A percentile compares a stretch with the other conserved stretches of the same genome.
Conservation (phyloP, 306 rosid species). For the Trifolium dubium region DNA sequence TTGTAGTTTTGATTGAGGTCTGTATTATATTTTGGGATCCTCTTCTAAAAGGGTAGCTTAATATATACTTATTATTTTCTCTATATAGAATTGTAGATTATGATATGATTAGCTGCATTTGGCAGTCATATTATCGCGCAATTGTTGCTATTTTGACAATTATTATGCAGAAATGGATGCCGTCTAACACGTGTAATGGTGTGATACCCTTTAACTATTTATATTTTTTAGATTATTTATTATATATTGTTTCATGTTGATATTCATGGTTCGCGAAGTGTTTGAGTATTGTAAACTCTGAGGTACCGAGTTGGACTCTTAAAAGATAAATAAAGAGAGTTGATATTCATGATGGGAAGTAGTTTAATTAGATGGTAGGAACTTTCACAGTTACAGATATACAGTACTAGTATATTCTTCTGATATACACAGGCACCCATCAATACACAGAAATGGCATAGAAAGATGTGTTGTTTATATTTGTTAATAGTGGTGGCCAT, state of each 20-base stretch:
- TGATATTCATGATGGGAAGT: too few relatives aligned
- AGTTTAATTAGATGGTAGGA: neutral
- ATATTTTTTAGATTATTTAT: conserved; percentile 21
- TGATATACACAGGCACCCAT: too few relatives aligned
- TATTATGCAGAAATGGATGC: neutral
- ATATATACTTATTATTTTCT: neutral
- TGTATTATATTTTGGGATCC: conserved; percentile 34
- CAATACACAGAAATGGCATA: neutral
- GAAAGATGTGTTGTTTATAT: too few relatives aligned
- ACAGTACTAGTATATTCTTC: too few relatives aligned
- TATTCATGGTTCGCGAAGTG: neutral
- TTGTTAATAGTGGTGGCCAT: too few relatives aligned
- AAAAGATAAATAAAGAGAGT: too few relatives aligned
- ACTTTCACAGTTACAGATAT: too few relatives aligned
- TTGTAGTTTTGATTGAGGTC: conserved; percentile 36
- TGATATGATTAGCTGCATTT: conserved; percentile 40
- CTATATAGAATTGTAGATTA: conserved; percentile 16
- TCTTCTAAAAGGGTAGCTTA: conserved; percentile 30
- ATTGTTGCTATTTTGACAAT: conserved; percentile 34
- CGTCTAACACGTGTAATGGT: conserved; percentile 23
- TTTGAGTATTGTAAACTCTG: too few relatives aligned
- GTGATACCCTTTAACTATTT: neutral
- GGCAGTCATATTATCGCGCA: conserved; percentile 20
- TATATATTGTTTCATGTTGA: conserved; percentile 18
- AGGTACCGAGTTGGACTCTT: too few relatives aligned